Conservation (phyloP, 352 stramenopile genomes). For the Phytophthora capsici region DNA sequence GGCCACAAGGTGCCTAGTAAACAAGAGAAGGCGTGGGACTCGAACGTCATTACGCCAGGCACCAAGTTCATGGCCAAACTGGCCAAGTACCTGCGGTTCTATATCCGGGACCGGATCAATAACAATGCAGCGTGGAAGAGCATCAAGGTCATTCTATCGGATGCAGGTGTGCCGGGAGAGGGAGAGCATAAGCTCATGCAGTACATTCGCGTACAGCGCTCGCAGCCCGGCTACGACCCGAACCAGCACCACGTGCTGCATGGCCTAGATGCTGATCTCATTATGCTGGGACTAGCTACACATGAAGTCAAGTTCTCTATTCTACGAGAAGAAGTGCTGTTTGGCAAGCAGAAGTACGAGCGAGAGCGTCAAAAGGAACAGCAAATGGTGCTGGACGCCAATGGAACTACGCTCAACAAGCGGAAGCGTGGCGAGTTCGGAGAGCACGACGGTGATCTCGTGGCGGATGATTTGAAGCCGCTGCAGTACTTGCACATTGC, state of each 20-base stretch:
- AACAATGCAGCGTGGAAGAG: conserved; percentile 94
- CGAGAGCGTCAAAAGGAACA: conserved; percentile 72
- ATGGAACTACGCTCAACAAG: conserved; percentile 74
- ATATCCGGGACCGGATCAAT: conserved; percentile 95
- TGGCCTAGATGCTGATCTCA: conserved; percentile 99
- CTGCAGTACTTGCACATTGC: conserved; percentile 95
- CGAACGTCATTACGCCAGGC: conserved; percentile 99
- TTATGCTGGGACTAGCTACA: conserved; percentile 99
- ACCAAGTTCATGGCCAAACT: conserved; percentile 98
- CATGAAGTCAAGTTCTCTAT: conserved; percentile 99
- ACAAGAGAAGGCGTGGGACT: conserved; percentile 95
- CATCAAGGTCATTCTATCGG: conserved; percentile 96
- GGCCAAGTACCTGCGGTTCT: conserved; percentile 91
- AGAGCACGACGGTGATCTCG: conserved; percentile 76
- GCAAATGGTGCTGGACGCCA: conserved; percentile 70
- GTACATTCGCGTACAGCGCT: conserved; percentile 95
- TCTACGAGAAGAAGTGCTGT: conserved; percentile 94
- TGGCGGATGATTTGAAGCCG: conserved; percentile 90
- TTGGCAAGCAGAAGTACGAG: conserved; percentile 86
- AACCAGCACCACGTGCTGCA: conserved; percentile 98
- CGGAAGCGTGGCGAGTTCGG: conserved; percentile 86
- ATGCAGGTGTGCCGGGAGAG: conserved; percentile 97
- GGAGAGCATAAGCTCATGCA: conserved; percentile 99
- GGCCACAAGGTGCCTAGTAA: conserved; percentile 82
- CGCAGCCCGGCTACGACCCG: conserved; percentile 96